Evolutionary conservation across 345 rosid species (phyloP).

Genomic region (Fremontodendron californicum): DNA sequence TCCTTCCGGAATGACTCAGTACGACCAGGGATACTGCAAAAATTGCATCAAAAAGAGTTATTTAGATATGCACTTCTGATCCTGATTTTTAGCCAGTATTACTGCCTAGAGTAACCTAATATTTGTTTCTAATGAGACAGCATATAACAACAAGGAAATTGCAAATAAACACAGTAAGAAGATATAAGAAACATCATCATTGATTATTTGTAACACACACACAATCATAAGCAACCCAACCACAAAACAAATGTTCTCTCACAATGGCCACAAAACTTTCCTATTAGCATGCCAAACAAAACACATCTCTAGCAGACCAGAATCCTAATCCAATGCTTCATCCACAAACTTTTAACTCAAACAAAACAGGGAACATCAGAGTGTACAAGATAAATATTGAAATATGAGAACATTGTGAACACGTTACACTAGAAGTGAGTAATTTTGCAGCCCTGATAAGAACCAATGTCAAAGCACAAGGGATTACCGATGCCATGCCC

Average conservation of each 20-base stretch:
- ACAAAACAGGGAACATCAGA: not conserved
- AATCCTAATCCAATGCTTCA: not conserved
- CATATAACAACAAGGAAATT: not conserved
- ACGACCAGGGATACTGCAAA: slow-evolving; percentile 65
- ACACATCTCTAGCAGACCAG: not conserved
- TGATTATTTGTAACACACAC: not conserved
- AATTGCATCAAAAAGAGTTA: not conserved
- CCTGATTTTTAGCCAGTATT: not conserved
- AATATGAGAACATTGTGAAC: not conserved
- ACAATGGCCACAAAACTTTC: not conserved
- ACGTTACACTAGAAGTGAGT: not conserved
- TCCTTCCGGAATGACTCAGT: slow-evolving; percentile 76
- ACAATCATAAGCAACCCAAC: not conserved
- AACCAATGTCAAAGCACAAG: not conserved
- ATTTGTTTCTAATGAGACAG: not conserved
- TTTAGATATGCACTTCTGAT: not conserved
- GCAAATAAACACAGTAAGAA: not conserved
- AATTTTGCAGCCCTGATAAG: not conserved
- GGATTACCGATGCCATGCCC: not conserved
- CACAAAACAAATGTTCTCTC: not conserved
- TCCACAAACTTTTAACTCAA: not conserved
- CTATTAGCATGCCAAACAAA: not conserved
- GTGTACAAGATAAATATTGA: not conserved
- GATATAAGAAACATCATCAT: not conserved
- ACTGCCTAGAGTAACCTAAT: not conserved